Conservation (phyloP, 306 rosid genomes). For the Crataegus laevigata region DNA sequence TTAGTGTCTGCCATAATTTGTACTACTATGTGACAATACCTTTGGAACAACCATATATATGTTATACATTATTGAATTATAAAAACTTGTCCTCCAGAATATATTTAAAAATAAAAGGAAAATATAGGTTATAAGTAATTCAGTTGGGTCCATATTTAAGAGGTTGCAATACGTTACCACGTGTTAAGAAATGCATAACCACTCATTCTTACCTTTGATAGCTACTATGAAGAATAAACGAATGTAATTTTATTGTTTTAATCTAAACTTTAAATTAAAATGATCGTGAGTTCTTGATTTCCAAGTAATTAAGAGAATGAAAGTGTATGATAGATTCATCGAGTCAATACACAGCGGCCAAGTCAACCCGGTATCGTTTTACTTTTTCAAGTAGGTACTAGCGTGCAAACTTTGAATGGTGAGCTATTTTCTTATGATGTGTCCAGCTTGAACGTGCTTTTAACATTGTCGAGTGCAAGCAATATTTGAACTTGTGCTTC, state of each 20-base stretch:
- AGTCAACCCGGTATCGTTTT: slow-evolving; percentile 21
- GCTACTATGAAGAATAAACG: too few relatives aligned
- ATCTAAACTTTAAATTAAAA: too few relatives aligned
- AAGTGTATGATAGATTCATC: not conserved
- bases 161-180: too few relatives aligned
- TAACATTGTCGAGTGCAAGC: slow-evolving; percentile 10
- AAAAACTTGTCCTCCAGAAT: too few relatives aligned
- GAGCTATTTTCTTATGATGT: not conserved
- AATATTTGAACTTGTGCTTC: slow-evolving; percentile 24
- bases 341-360: slow-evolving; percentile 28
- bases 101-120: not conserved
- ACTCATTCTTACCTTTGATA: too few relatives aligned
- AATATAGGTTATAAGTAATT: not conserved
- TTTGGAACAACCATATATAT: not conserved
- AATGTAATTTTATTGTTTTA: too few relatives aligned
- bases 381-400: not conserved
- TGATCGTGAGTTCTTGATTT: too few relatives aligned
- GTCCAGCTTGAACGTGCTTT: slow-evolving; percentile 13
- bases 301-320: too few relatives aligned
- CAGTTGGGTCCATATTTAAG: not conserved
- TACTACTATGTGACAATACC: slow-evolving; percentile 13
- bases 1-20: not conserved
- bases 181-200: too few relatives aligned
- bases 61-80: too few relatives aligned
- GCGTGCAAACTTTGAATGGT: slow-evolving; percentile 14